Evolutionary conservation across 345 rosid genomes (phyloP).

Genomic region (Eutrema heterophyllum): DNA sequence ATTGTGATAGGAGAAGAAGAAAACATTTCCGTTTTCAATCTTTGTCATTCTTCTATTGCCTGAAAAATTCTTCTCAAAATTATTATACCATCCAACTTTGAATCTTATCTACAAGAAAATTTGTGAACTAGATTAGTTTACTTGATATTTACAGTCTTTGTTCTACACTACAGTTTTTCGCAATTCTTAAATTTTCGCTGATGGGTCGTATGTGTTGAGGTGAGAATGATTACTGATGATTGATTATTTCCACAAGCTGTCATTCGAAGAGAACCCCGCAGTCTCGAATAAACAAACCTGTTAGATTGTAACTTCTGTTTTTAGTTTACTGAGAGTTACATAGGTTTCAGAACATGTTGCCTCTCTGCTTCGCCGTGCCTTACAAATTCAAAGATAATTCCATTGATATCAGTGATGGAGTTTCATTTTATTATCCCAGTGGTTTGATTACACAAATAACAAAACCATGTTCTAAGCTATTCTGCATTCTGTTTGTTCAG

Average conservation of each 20-base stretch:
- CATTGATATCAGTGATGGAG: background rate
- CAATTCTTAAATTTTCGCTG: background rate
- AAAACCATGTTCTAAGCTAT: background rate
- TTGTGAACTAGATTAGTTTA: background rate
- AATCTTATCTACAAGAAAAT: background rate
- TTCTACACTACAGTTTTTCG: background rate
- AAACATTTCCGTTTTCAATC: no score
- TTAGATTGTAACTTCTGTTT: no score
- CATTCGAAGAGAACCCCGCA: background rate
- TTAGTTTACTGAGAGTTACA: no score
- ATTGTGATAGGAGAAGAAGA: background rate
- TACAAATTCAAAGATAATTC: background rate
- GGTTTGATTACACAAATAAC: background rate
- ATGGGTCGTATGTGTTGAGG: background rate
- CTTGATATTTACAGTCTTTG: background rate
- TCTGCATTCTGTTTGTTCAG: constrained; percentile 31
- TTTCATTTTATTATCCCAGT: background rate
- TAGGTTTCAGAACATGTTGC: no score
- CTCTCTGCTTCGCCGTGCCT: background rate
- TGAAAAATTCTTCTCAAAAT: background rate
- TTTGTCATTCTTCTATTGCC: background rate
- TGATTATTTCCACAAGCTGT: background rate
- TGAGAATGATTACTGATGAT: background rate
- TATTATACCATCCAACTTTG: background rate
- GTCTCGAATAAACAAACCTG: background rate